phyloP scores from a whole-genome alignment of 2,329 filamentous ascomycete genomes.

The Alternaria longipes region DNA sequence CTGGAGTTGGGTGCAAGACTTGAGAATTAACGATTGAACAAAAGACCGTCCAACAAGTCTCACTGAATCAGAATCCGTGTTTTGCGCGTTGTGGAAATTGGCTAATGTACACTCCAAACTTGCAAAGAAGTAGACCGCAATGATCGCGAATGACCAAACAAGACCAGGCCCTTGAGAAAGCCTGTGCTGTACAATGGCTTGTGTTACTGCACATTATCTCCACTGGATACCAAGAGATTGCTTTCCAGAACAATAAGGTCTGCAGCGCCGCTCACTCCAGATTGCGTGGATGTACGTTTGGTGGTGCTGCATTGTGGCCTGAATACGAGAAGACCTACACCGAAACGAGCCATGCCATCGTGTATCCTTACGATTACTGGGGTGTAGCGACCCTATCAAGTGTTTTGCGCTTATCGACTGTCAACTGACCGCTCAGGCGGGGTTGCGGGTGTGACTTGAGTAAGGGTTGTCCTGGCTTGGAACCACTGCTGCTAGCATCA shows the following conservation, averaged over 20 bases:
- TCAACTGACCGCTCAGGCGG: neutral
- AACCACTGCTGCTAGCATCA: neutral
- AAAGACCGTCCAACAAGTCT: neutral
- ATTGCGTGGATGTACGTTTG: neutral
- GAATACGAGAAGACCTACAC: neutral
- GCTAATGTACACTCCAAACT: neutral
- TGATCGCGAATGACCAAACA: neutral
- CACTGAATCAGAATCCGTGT: neutral
- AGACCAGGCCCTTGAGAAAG: neutral
- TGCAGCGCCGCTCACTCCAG: neutral
- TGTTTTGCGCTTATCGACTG: constrained; percentile 6
- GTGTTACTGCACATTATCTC: neutral
- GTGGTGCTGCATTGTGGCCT: neutral
- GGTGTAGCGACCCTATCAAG: neutral
- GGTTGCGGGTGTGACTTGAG: neutral
- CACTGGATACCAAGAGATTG: neutral
- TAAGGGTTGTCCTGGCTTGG: constrained; percentile 7
- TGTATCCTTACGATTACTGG: neutral
- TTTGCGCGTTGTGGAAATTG: neutral
- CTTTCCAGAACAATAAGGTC: neutral
- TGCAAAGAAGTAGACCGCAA: neutral
- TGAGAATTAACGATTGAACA: neutral
- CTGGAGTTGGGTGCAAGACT: neutral
- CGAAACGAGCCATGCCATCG: neutral
- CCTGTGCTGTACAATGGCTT: neutral